phyloP scores from a whole-genome alignment of 345 rosid species.

The Syzygium grande region DNA sequence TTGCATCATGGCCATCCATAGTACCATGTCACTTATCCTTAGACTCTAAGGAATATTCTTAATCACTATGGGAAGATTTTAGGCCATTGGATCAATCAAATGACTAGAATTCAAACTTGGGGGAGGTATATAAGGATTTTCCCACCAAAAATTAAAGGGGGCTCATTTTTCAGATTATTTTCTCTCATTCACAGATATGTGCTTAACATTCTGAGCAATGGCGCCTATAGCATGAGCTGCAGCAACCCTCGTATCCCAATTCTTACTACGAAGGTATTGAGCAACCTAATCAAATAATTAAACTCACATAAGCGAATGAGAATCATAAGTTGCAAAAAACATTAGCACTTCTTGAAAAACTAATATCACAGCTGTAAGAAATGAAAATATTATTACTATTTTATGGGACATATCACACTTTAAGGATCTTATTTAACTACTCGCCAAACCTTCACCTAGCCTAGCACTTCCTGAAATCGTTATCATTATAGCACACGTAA shows the following conservation, averaged over 20 bases:
- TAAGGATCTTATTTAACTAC: not conserved
- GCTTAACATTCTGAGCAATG: constrained; percentile 88
- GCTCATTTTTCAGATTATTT: too few species aligned
- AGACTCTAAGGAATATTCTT: too few species aligned
- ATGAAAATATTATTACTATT: not conserved
- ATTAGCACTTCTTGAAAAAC: not conserved
- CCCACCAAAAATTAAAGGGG: too few species aligned
- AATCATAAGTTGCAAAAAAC: not conserved
- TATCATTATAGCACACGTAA: not conserved
- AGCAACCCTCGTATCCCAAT: constrained; percentile 99
- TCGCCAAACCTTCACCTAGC: not conserved
- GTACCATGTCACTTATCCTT: too few species aligned
- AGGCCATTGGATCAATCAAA: too few species aligned
- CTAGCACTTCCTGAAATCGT: not conserved
- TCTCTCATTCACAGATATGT: constrained; percentile 50
- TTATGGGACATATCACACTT: not conserved
- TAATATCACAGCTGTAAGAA: not conserved
- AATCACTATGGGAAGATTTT: too few species aligned
- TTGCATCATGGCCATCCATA: too few species aligned
- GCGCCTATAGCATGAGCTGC: constrained; percentile 99
- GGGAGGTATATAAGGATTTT: too few species aligned
- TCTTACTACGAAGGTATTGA: constrained; percentile 84
- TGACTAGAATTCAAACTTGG: too few species aligned
- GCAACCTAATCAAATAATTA: constrained; percentile 45
- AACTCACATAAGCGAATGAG: not conserved